These are phyloP conservation scores for Malassezia vespertilionis DNA, from an alignment of 1,284 basidiomycete species.

Conservation along the genomic window DNA sequence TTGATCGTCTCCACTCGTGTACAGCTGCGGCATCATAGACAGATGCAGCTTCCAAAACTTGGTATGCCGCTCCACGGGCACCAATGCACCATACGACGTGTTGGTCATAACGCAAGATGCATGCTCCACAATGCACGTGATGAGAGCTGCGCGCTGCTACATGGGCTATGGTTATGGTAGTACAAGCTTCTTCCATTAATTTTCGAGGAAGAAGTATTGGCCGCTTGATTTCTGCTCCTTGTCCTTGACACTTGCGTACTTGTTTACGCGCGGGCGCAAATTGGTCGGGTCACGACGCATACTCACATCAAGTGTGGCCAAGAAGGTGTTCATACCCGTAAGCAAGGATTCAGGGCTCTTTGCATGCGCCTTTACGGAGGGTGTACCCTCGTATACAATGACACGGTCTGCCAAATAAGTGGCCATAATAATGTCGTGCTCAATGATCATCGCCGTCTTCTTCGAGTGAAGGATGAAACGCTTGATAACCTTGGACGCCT, in stretches of 20 bases:
- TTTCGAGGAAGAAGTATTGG: constrained; percentile 46
- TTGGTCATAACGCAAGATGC: too few relatives aligned
- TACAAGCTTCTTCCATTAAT: too few relatives aligned
- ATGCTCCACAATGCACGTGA: too few relatives aligned
- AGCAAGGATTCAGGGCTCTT: constrained; percentile 40
- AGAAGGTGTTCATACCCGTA: constrained; percentile 47
- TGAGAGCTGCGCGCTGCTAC: too few relatives aligned
- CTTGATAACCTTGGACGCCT: constrained; percentile 45
- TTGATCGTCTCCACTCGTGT: constrained; percentile 36
- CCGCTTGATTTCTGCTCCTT: constrained; percentile 47
- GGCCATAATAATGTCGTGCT: constrained; percentile 48
- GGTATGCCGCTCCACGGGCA: constrained; percentile 22
- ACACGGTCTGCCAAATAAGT: constrained; percentile 45
- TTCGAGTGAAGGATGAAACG: constrained; percentile 47
- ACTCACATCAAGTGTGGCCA: constrained; percentile 40
- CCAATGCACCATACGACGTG: too few relatives aligned
- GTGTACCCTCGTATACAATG: constrained; percentile 44
- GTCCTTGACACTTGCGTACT: constrained; percentile 47
- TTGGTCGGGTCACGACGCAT: constrained; percentile 47
- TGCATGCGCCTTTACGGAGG: constrained; percentile 40
- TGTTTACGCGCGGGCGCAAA: constrained; percentile 45
- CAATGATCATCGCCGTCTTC: constrained; percentile 48
- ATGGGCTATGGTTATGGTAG: too few relatives aligned
- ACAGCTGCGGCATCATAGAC: constrained; percentile 32
- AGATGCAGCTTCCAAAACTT: constrained; percentile 36